Evolutionary conservation across 352 stramenopile genomes (phyloP).

Genomic region (Globisporangium middletonii): DNA sequence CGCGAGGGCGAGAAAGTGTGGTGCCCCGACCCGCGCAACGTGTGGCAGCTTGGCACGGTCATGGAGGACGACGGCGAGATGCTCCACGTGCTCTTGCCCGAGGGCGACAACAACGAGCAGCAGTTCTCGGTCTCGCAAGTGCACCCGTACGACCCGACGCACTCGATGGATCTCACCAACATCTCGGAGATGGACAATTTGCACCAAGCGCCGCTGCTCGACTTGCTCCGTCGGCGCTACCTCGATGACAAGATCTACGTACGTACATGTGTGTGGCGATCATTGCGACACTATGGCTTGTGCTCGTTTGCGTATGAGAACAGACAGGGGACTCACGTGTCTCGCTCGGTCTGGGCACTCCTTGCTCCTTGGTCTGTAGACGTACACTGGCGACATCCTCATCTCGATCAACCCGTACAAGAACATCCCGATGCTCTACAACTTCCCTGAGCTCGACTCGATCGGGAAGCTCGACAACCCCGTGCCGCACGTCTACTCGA

Average conservation of each 20-base stretch:
- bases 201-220: constrained; percentile 88
- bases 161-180: constrained; percentile 85
- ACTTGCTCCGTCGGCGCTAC: constrained; percentile 84
- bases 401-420: constrained; percentile 98
- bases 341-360: background rate
- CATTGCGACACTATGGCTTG: background rate
- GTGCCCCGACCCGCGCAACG: constrained; percentile 78
- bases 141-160: constrained; percentile 89
- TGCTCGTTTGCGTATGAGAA: background rate
- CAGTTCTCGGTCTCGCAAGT: constrained; percentile 74
- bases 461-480: constrained; percentile 84
- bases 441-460: constrained; percentile 85
- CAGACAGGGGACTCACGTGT: background rate
- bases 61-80: constrained; percentile 83
- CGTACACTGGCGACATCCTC: constrained; percentile 92
- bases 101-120: constrained; percentile 72
- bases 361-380: constrained; percentile 29
- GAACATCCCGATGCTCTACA: constrained; percentile 90
- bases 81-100: constrained; percentile 76
- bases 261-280: constrained; percentile 7
- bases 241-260: constrained; percentile 91
- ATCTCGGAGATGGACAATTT: constrained; percentile 93
- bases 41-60: constrained; percentile 84
- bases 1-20: constrained; percentile 86
- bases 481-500: constrained; percentile 83